Evolutionary conservation across 1,139 yeast species (phyloP), one percentile per base, ranked within the genome.

Genomic region (Pichia sp.): DNA sequence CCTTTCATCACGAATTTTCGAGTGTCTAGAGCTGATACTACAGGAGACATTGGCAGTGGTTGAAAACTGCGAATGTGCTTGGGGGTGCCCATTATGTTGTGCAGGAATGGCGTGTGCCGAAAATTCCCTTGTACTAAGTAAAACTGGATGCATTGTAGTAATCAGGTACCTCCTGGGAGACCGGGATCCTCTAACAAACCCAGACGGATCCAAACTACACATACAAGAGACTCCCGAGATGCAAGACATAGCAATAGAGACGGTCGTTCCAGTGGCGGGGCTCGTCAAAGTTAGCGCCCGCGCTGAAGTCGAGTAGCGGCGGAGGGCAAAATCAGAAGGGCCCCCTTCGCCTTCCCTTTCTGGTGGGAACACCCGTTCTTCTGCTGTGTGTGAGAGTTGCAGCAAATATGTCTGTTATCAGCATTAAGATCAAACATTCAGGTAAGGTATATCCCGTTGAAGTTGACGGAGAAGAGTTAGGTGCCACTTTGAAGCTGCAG

Each of bases 31-130:
- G 50, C 76, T 75, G 11, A 72, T 92, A 8, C 55, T 92, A 29
- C 60, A 65, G 35, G 72, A 79, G 5, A 81, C 96, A 0, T 65
- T 78, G 43, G 68, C 69, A 4, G 67, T 85, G 38, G 68, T 90
- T 0, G 69, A 68, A 32, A 71, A 68, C 10, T 92, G 98, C 61
- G 73, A 74, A 1, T 92, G 97, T 66, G 79, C 72, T 3, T 77
- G 81, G 74, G 98, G 98, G 0, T 92, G 98, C 64, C 95, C 95
- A 0, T 77, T 77, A 42, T 92, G 98, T 66, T 79, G 85, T 31
- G 85, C 90, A 2, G 82, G 86, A 2, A 68, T 85, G 2, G 76
- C 75, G 47, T 92, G 98, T 64, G 77, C 79, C 46, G 98, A 92
- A 61, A 74, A 76, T 56, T 80, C 85, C 60, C 65, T 82, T 44